These are phyloP conservation scores for Penicillium sp. DNA, from an alignment of 2,329 filamentous ascomycete genomes.

Conservation along the genomic window DNA sequence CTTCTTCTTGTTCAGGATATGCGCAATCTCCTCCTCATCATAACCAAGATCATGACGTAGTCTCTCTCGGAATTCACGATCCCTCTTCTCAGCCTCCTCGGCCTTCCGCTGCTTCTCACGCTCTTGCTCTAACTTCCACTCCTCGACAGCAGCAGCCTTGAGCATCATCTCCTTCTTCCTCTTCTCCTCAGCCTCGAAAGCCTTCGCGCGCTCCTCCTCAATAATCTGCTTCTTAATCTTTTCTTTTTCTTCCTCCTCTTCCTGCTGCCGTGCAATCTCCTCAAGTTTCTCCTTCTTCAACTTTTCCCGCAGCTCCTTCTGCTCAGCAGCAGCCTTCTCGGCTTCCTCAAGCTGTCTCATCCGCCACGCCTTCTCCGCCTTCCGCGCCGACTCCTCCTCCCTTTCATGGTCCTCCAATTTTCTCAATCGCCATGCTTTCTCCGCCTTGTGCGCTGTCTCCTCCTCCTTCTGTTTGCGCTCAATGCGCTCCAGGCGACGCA, in stretches of 20 bases:
- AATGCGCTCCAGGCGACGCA: conserved; percentile 36
- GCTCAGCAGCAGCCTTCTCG: conserved; percentile 34
- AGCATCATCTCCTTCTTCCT: conserved; percentile 32
- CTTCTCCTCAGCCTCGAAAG: conserved; percentile 34
- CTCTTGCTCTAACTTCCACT: conserved; percentile 37
- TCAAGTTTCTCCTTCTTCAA: conserved; percentile 23
- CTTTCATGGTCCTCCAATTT: conserved; percentile 31
- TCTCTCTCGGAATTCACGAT: conserved; percentile 37
- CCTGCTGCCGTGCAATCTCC: conserved; percentile 34
- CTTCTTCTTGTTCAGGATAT: conserved; percentile 42
- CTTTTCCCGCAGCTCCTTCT: conserved; percentile 34
- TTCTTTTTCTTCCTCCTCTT: conserved; percentile 50
- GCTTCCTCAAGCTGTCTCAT: conserved; percentile 19
- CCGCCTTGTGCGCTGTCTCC: conserved; percentile 17
- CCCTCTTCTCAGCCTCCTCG: conserved; percentile 31
- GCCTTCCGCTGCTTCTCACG: conserved; percentile 30
- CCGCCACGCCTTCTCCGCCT: conserved; percentile 5
- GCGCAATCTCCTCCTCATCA: conserved; percentile 44
- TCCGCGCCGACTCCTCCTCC: conserved; percentile 35
- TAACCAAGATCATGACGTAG: conserved; percentile 43
- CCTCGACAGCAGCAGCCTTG: conserved; percentile 44
- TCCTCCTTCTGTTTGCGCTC: conserved; percentile 35
- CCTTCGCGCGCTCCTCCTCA: conserved; percentile 49
- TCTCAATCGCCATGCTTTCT: conserved; percentile 16
- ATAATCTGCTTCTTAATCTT: conserved; percentile 33